phyloP scores from a whole-genome alignment of 352 stramenopile genomes.

The Phytophthora citrophthora region DNA sequence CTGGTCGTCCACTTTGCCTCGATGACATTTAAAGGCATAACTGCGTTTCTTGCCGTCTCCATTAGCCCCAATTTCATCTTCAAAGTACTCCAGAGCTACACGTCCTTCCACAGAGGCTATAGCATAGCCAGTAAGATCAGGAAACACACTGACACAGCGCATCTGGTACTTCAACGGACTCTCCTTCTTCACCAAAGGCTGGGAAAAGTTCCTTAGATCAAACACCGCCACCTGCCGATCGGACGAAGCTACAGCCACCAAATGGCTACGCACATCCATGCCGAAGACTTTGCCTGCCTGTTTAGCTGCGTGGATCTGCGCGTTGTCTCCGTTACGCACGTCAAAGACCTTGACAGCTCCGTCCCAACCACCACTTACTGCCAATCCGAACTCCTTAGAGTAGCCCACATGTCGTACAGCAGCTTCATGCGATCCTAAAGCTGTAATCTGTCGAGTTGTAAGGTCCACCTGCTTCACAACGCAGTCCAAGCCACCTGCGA shows the following conservation, averaged over 20 bases:
- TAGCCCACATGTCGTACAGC: slow-evolving; percentile 68
- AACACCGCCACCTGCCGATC: slow-evolving; percentile 71
- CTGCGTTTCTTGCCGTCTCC: slow-evolving; percentile 61
- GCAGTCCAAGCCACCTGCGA: slow-evolving; percentile 79
- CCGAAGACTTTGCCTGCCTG: slow-evolving; percentile 71
- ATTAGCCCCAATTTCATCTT: slow-evolving; percentile 40
- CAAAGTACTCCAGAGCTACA: slow-evolving; percentile 97
- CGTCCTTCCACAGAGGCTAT: slow-evolving; percentile 96
- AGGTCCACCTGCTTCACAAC: slow-evolving; percentile 65
- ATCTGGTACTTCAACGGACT: slow-evolving; percentile 93
- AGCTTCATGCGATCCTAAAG: slow-evolving; percentile 53
- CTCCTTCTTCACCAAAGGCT: slow-evolving; percentile 71
- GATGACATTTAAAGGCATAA: slow-evolving; percentile 99
- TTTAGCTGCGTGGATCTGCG: slow-evolving; percentile 50
- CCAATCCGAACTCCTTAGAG: slow-evolving; percentile 57
- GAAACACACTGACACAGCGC: slow-evolving; percentile 85
- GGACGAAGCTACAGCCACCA: slow-evolving; percentile 68
- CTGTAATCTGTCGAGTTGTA: slow-evolving; percentile 37
- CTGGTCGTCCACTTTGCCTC: slow-evolving; percentile 84
- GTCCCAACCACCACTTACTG: slow-evolving; percentile 76
- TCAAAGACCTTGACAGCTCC: slow-evolving; percentile 70
- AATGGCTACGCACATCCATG: slow-evolving; percentile 63
- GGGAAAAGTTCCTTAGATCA: slow-evolving; percentile 80
- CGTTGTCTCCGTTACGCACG: slow-evolving; percentile 60
- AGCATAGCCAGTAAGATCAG: slow-evolving; percentile 83